A percentile compares a stretch with the other conserved stretches of the same genome.
phyloP scores from a whole-genome alignment of 106 monocot species.

The Ottelia alismoides region DNA sequence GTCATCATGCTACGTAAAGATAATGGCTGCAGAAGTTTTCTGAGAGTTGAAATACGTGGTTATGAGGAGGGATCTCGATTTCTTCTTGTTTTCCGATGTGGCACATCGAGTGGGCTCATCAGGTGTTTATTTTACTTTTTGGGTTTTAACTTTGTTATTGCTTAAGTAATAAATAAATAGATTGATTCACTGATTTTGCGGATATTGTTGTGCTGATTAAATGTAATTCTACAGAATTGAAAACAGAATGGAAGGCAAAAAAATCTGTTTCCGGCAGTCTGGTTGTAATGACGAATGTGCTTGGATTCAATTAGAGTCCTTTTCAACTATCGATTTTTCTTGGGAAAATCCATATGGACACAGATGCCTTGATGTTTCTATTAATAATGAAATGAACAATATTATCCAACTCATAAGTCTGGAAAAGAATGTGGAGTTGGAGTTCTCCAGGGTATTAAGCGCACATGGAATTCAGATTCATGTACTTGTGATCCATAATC shows the following conservation, averaged over 20 bases:
- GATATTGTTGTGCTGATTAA: no score
- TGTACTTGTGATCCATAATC: slow-evolving; percentile 41
- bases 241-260: slow-evolving; percentile 39
- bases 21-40: slow-evolving; percentile 48
- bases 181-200: no score
- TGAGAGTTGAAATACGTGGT: slow-evolving; percentile 84
- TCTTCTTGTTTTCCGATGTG: slow-evolving; percentile 61
- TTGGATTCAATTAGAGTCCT: slow-evolving; percentile 50
- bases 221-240: slow-evolving; percentile 48
- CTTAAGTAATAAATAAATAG: background rate
- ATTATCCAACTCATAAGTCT: slow-evolving; percentile 33
- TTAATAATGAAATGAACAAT: slow-evolving; percentile 17
- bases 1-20: slow-evolving; percentile 49
- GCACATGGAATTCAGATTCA: slow-evolving; percentile 35
- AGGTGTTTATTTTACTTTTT: slow-evolving; percentile 36
- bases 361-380: slow-evolving; percentile 44
- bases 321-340: slow-evolving; percentile 63
- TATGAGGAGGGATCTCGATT: slow-evolving; percentile 96
- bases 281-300: slow-evolving; percentile 47
- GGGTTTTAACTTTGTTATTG: background rate
- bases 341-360: slow-evolving; percentile 77
- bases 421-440: slow-evolving; percentile 31
- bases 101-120: slow-evolving; percentile 49
- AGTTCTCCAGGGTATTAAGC: slow-evolving; percentile 23
- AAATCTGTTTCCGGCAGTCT: slow-evolving; percentile 48